A percentile compares a stretch with the other conserved stretches of the same genome.
Evolutionary conservation across 805 yeast species (phyloP).

Genomic region (Wickerhamomyces pijperi): DNA sequence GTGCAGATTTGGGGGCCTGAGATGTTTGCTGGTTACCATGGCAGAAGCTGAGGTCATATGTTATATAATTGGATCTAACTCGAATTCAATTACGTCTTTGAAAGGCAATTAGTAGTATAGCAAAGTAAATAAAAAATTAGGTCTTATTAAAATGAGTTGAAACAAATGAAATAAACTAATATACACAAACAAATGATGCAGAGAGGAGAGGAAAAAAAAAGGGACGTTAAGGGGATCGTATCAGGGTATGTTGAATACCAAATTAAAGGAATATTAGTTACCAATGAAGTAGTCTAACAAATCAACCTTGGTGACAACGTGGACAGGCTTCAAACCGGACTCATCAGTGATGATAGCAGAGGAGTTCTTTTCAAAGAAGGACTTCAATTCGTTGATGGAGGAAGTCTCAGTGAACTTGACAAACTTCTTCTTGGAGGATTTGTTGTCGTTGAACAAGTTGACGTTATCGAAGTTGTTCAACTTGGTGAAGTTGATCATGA

Average conservation of each 20-base stretch:
- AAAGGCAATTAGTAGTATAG: no score
- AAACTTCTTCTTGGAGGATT: slow-evolving; percentile 56
- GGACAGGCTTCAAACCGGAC: slow-evolving; percentile 53
- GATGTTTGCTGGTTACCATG: neutral
- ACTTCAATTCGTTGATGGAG: slow-evolving; percentile 54
- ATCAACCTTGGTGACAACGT: slow-evolving; percentile 83
- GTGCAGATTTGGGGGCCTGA: slow-evolving; percentile 57
- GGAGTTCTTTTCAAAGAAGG: slow-evolving; percentile 76
- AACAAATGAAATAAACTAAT: no score
- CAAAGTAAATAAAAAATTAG: no score
- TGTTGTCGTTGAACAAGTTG: slow-evolving; percentile 50
- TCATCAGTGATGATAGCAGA: slow-evolving; percentile 73
- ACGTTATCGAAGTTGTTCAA: slow-evolving; percentile 49
- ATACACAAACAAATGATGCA: no score
- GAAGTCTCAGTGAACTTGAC: slow-evolving; percentile 56
- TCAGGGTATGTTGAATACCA: no score
- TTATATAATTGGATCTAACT: no score
- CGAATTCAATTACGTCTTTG: no score
- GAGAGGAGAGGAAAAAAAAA: no score
- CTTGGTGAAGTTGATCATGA: slow-evolving; percentile 66
- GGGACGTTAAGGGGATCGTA: no score
- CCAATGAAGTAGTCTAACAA: slow-evolving; percentile 39
- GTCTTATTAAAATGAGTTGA: no score
- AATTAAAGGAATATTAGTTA: slow-evolving; percentile 3
- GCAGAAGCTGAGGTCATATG: no score